Evolutionary conservation across 805 yeast genomes (phyloP), one percentile per base, ranked within the genome.

Genomic region (Saturnispora sekii): DNA sequence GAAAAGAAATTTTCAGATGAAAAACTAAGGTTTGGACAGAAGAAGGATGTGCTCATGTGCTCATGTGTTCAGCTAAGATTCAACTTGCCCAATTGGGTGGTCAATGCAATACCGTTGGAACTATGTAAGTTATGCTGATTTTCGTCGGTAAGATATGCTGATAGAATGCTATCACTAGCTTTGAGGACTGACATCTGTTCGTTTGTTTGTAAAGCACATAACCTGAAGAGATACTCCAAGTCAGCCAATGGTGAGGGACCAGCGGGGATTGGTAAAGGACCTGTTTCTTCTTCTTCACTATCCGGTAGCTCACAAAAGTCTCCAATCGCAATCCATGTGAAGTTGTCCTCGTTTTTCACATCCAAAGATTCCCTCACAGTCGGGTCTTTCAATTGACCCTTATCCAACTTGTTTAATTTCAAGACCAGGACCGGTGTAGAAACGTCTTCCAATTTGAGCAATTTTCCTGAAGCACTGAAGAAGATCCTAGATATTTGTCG

Each of bases 391-490:
- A n/a, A 44, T 38, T 16, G 32, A 21, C 10, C 21, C 26, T 28
- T 50, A 42, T 10, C 41, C 51, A 28, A 47, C 32, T 56, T 60
- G 21, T 54, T 58, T 1, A 69, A 56, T 53, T 84, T 84, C 32
- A 84, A 55, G 1, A 83, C 79, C 43, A 84, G 63, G 0, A 84
- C 90, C 0, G 93, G 87, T 0, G 77, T 63, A 38, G 69, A 69
- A 35, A 76, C 67, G 36, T 78, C 84, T 35, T 80, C 84, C 12
- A 84, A 61, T 40, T 73, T 74, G 26, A 84, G 67, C 15, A 84
- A 59, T 44, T 71, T 71, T 0, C 89, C 90, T 5, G 86, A 79
- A 2, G 83, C 84, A 48, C 80, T 76, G 58, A 81, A 84, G 51
- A 80, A 84, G 38, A 82, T 58, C 45, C 77, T 67, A 3, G 69